Conservation (phyloP, 2,329 filamentous ascomycete genomes). For the Verticillium dahliae region DNA sequence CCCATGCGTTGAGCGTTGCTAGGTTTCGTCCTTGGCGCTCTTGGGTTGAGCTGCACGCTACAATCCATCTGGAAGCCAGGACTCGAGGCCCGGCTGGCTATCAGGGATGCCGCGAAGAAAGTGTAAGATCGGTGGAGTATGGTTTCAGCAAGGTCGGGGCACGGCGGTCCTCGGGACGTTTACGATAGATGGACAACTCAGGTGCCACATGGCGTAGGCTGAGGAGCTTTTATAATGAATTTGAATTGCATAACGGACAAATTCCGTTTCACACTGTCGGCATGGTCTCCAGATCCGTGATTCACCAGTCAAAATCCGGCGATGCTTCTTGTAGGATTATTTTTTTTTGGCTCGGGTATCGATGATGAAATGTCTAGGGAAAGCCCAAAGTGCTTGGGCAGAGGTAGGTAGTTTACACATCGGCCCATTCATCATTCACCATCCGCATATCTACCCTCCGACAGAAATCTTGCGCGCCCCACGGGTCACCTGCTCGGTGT, state of each 20-base stretch:
- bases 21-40: too few relatives aligned
- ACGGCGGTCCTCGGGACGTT: not conserved
- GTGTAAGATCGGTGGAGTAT: not conserved
- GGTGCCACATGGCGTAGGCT: not conserved
- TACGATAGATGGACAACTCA: not conserved
- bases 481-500: slow-evolving; percentile 45
- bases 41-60: too few relatives aligned
- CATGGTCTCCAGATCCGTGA: not conserved
- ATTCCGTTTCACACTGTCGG: too few relatives aligned
- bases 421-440: not conserved
- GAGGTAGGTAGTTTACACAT: not conserved
- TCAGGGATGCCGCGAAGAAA: not conserved
- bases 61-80: not conserved
- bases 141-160: not conserved
- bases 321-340: not conserved
- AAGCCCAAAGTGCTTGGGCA: not conserved
- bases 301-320: too few relatives aligned
- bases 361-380: not conserved
- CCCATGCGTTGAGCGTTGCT: slow-evolving; percentile 20
- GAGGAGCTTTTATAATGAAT: not conserved
- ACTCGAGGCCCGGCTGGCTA: not conserved
- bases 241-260: not conserved
- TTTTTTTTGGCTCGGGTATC: not conserved
- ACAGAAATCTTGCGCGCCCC: slow-evolving; percentile 44
- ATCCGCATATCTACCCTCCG: slow-evolving; percentile 4